Conservation (phyloP, 2,329 filamentous ascomycete species). For the Penicillium sp. region DNA sequence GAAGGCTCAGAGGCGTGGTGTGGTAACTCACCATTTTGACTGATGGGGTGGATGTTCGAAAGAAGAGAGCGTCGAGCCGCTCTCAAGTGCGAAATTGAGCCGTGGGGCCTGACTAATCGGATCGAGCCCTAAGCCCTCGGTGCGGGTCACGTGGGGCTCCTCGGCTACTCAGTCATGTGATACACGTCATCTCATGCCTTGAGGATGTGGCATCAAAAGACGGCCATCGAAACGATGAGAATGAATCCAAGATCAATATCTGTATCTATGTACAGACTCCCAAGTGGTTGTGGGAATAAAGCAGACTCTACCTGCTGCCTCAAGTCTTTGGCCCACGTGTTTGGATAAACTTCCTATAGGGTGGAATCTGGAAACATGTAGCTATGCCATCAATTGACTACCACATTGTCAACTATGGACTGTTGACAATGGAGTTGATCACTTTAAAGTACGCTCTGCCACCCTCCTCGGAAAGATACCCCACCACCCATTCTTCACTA, state of each 20-base stretch:
- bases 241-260: neutral
- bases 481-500: slow-evolving; percentile 35
- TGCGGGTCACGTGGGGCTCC: neutral
- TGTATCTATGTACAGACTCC: neutral
- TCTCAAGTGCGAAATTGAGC: slow-evolving; percentile 26
- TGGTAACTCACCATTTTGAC: slow-evolving; percentile 26
- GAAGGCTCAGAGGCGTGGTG: slow-evolving; percentile 3
- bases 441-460: slow-evolving; percentile 26
- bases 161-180: neutral
- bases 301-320: neutral
- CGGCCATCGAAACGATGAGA: neutral
- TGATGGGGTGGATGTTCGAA: slow-evolving; percentile 26
- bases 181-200: slow-evolving; percentile 1
- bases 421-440: slow-evolving; percentile 27
- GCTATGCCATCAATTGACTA: neutral
- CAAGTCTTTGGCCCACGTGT: neutral
- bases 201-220: neutral
- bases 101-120: slow-evolving; percentile 26
- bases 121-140: slow-evolving; percentile 28
- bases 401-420: neutral
- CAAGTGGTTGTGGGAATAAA: neutral
- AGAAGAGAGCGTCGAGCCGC: slow-evolving; percentile 15
- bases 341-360: too few species aligned
- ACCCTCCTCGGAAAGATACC: slow-evolving; percentile 27
- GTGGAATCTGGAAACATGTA: neutral